Base-by-base conservation (phyloP, 805 yeast species). In the Candida chauliodis region DNA sequence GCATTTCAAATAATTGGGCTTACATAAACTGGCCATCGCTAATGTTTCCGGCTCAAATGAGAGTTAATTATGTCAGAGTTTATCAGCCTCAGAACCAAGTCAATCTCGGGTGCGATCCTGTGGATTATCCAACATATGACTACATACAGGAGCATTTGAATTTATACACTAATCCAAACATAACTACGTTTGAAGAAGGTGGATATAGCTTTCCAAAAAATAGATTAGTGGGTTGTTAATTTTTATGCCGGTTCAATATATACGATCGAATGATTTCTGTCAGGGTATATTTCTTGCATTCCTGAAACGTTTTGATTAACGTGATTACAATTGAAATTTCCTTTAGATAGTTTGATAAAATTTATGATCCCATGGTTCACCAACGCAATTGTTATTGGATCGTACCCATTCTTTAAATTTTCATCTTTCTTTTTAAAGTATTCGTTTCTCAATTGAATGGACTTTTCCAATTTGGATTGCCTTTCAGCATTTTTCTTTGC, bases 1-100 rank as follows among this genome's bases (percentile, higher is more conserved):
- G 96, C 69, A 66, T 91, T 38, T 90, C 97, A 11, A 84, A 81
- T 53, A 84, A 79, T 43, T 91, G 98, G 98, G 86, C 93, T 5
- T 87, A 85, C 59, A 91, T 91, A 45, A 91, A 89, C 63, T 91
- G 96, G 96, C 78, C 80, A 31, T 67, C 79, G 3, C 66, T 89
- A 43, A 62, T 63, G 30, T 91, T 91, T 76, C 99, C 99, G 2
- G 75, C 75, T 9, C 71, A 75, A 2, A 69, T 90, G 79, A 67
- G 76, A 41, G 66, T 91, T 32, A 97, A 91, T 59, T 86, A 84
- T 51, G 95, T 91, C 21, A 78, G 99, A 51, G 55, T 91, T 11
- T 91, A 93, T 61, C 99, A 91, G 65, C 96, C 96, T 2, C 53
- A 66, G 28, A 79, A 77, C 49, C 61, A 70, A 8, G 59, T 71